These are phyloP conservation scores for Solidago caesia DNA, from an alignment of 129 eudicot species.

Conservation along the genomic window DNA sequence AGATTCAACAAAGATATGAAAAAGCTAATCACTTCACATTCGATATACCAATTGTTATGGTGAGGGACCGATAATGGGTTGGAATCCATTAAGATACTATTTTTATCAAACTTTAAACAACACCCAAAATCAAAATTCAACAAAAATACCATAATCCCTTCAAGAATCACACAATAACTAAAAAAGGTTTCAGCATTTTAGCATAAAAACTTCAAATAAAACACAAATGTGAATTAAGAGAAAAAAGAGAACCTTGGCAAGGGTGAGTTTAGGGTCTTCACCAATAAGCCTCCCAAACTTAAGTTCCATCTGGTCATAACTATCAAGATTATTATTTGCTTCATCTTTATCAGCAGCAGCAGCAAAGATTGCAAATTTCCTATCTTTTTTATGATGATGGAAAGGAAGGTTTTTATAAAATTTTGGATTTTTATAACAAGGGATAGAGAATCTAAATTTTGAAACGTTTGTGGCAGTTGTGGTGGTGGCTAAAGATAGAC, in stretches of 20 bases:
- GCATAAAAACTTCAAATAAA: not conserved
- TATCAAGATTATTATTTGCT: conserved; percentile 32
- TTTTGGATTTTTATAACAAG: conserved; percentile 40
- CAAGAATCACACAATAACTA: conserved; percentile 7
- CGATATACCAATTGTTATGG: no score
- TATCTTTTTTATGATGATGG: conserved; percentile 30
- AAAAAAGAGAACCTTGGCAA: conserved; percentile 64
- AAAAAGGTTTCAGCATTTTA: conserved; percentile 7
- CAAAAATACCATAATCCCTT: not conserved
- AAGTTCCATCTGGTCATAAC: conserved; percentile 78
- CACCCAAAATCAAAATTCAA: not conserved
- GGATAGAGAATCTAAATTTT: conserved; percentile 36
- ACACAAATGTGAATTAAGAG: conserved; percentile 2
- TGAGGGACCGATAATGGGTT: no score
- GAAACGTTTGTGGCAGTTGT: conserved; percentile 33
- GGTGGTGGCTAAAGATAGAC: conserved; percentile 35
- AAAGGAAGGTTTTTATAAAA: conserved; percentile 34
- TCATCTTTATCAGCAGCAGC: conserved; percentile 49
- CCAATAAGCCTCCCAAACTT: conserved; percentile 72
- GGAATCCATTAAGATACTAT: no score
- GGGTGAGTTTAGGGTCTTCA: conserved; percentile 84
- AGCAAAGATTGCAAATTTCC: conserved; percentile 50
- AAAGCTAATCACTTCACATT: not conserved
- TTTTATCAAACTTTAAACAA: not conserved
- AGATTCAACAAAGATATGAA: conserved; percentile 11